Evolutionary conservation across 768 basidiomycete species (phyloP).

Genomic region (Gloeophyllum trabeum): DNA sequence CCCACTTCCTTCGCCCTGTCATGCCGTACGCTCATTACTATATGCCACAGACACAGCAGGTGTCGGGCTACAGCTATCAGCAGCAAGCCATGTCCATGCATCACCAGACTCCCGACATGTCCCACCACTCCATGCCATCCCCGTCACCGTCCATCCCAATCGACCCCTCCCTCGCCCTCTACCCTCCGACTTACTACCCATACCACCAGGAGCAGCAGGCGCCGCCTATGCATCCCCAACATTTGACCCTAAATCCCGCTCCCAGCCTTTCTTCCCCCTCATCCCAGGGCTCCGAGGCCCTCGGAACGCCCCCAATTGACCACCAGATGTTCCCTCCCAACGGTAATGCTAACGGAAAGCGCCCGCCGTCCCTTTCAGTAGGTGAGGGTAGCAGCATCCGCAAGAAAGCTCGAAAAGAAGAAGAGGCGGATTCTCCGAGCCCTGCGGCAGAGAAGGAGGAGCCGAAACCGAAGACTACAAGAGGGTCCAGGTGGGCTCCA

Average conservation of each 20-base stretch:
- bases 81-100: not conserved
- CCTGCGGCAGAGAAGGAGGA: constrained; percentile 51
- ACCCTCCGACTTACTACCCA: constrained; percentile 45
- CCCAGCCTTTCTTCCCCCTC: constrained; percentile 67
- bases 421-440: constrained; percentile 42
- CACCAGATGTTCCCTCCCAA: constrained; percentile 37
- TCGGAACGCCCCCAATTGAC: constrained; percentile 66
- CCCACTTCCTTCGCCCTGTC: no score
- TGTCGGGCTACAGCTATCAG: not conserved
- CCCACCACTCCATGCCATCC: constrained; percentile 36
- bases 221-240: constrained; percentile 36
- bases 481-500: constrained; percentile 60
- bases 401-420: constrained; percentile 56
- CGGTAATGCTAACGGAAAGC: constrained; percentile 49
- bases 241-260: constrained; percentile 41
- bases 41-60: not conserved
- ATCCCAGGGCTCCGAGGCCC: constrained; percentile 66
- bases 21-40: not conserved
- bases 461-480: constrained; percentile 69
- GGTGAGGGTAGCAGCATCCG: constrained; percentile 26
- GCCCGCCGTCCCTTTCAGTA: constrained; percentile 41
- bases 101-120: constrained; percentile 13
- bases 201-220: constrained; percentile 37
- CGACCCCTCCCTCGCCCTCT: constrained; percentile 61
- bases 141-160: constrained; percentile 56